phyloP scores from a whole-genome alignment of 345 rosid species.

The Bruguiera parviflora region DNA sequence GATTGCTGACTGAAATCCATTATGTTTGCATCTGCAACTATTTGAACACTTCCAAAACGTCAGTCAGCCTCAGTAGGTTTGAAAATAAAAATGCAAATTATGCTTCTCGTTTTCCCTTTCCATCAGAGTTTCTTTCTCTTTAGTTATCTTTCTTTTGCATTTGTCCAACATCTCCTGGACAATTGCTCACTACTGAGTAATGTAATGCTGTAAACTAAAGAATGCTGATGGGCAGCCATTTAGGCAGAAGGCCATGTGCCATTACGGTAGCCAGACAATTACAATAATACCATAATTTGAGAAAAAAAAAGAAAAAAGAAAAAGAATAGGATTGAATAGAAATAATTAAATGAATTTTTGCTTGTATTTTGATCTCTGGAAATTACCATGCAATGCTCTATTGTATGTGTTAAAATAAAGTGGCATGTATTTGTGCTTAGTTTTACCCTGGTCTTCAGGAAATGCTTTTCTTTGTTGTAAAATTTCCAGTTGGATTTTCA shows the following conservation, averaged over 20 bases:
- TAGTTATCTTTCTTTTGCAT: no score
- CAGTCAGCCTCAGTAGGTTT: not conserved
- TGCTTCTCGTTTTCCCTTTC: no score
- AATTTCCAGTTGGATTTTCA: slow-evolving; percentile 4
- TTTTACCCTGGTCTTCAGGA: not conserved
- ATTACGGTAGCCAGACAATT: not conserved
- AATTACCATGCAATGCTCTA: not conserved
- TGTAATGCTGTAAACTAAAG: no score
- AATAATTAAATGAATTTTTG: not conserved
- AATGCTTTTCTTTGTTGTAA: slow-evolving; percentile 4
- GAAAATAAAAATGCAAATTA: no score
- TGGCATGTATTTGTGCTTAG: not conserved
- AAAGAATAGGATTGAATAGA: no score
- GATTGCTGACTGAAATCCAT: not conserved
- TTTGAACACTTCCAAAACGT: slow-evolving; percentile 1
- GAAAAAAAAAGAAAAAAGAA: not conserved
- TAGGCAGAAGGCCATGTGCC: no score
- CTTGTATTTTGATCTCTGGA: not conserved
- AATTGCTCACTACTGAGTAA: no score
- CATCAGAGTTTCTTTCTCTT: no score
- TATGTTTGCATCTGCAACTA: not conserved
- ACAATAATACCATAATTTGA: not conserved
- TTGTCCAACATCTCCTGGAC: no score
- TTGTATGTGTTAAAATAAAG: not conserved
- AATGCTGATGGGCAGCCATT: no score